Base-by-base conservation (phyloP, 768 basidiomycete genomes). In the Suillus tomentosus region DNA sequence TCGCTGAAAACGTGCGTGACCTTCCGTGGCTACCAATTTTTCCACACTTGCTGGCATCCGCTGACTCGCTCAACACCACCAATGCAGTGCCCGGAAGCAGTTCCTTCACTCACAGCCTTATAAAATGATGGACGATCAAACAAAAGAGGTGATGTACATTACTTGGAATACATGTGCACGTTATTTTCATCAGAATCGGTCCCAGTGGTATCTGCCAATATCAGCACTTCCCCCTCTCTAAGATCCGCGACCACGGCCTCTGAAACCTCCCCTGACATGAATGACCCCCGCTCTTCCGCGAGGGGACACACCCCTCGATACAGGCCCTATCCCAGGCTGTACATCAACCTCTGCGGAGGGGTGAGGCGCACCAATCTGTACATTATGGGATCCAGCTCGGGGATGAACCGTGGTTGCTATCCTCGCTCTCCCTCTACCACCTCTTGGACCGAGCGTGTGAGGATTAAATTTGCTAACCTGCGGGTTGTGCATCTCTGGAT, bases 401-500 rank as follows among this genome's bases (percentile, higher is more conserved):
- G 67, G 43, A 17, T 66, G 68, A 56, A 75, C 64, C 51, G 54
- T 66, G 9, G 65, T 17, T 14, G 72, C 71, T 27, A 75, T 75
- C 60, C 75, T 70, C 10, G 62, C 71, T 47, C 74, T 73, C 22
- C 74, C 74, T 56, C 75, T 77, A 10, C 75, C 74, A 51, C 67
- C 60, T 36, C 75, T 72, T 5, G 70, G 45, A 34, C 75, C 74
- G 57, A 75, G 76, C 8, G 60, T 10, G 24, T 31, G 36, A 19
- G 60, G 58, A 47, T 63, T 75, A 0, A 71, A 68, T 42, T 67
- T 69, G 43, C 11, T 22, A 15, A 77, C 75, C 56, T 76, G 75
- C 1, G 74, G 75, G 27, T 76, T 75, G 47, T 75, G 74, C 45
- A 70, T 34, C 61, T 74, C 73, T 9, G 73, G 72, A 57, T 78